A percentile compares a stretch with the other conserved stretches of the same genome.
These are phyloP conservation scores for Aspergillus cejpii DNA, from an alignment of 2,329 filamentous ascomycete species.

Conservation along the genomic window DNA sequence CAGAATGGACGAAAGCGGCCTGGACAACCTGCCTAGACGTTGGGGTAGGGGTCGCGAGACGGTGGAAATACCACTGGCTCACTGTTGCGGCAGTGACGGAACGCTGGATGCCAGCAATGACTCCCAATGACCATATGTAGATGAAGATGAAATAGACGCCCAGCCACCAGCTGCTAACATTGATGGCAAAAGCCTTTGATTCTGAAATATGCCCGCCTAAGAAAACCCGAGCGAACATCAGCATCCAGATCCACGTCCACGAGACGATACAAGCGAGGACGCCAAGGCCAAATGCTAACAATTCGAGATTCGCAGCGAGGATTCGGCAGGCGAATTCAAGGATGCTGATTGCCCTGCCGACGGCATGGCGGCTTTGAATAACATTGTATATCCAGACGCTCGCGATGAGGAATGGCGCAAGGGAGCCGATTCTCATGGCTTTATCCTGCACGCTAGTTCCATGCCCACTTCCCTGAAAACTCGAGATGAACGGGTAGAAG, in stretches of 20 bases:
- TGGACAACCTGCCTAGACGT: slow-evolving; percentile 73
- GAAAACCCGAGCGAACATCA: slow-evolving; percentile 94
- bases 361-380: slow-evolving; percentile 68
- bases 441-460: slow-evolving; percentile 78
- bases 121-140: slow-evolving; percentile 88
- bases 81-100: slow-evolving; percentile 90
- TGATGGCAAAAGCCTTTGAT: slow-evolving; percentile 66
- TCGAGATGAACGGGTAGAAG: slow-evolving; percentile 83
- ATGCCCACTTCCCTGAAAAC: slow-evolving; percentile 69
- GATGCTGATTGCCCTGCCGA: slow-evolving; percentile 77
- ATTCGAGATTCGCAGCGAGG: slow-evolving; percentile 71
- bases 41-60: slow-evolving; percentile 69
- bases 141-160: slow-evolving; percentile 87
- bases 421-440: slow-evolving; percentile 78
- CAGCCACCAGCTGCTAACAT: slow-evolving; percentile 87
- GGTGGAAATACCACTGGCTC: slow-evolving; percentile 98
- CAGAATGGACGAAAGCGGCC: slow-evolving; percentile 73
- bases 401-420: slow-evolving; percentile 67
- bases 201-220: slow-evolving; percentile 75
- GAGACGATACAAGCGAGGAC: slow-evolving; percentile 67
- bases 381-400: slow-evolving; percentile 78
- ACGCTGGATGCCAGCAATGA: slow-evolving; percentile 82
- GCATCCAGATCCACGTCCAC: slow-evolving; percentile 95
- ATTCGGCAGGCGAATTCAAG: slow-evolving; percentile 89
- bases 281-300: slow-evolving; percentile 75